phyloP scores from a whole-genome alignment of 768 basidiomycete genomes.

The Tricholoma hemisulphureum region DNA sequence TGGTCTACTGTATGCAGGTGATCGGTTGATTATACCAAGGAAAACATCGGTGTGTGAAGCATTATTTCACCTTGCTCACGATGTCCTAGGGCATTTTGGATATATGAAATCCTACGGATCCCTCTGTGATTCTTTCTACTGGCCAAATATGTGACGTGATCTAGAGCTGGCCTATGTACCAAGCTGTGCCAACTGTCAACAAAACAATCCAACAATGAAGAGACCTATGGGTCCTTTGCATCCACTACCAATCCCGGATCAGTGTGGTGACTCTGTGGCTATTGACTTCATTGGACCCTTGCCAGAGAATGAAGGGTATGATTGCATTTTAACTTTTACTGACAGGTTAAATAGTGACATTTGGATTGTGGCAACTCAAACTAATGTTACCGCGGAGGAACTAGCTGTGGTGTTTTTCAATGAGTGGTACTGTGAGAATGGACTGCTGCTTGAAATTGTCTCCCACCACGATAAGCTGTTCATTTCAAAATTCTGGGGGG shows the following conservation, averaged over 20 bases:
- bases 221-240: too few species aligned
- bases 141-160: neutral
- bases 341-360: constrained; percentile 25
- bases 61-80: too few species aligned
- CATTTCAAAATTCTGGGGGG: constrained; percentile 30
- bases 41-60: neutral
- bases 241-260: too few species aligned
- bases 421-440: neutral
- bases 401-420: constrained; percentile 18
- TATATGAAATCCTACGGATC: constrained; percentile 19
- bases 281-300: too few species aligned
- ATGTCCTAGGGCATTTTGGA: neutral
- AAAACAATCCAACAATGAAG: too few species aligned
- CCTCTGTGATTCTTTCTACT: too few species aligned
- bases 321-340: constrained; percentile 26
- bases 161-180: neutral
- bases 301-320: constrained; percentile 15
- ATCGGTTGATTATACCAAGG: neutral
- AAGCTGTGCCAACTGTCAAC: constrained; percentile 21
- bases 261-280: too few species aligned
- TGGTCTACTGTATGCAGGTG: too few species aligned
- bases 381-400: constrained; percentile 12
- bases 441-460: constrained; percentile 4
- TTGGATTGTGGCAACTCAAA: constrained; percentile 6
- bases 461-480: constrained; percentile 22